phyloP scores from a whole-genome alignment of 768 basidiomycete genomes.

The Clavaria fumosa region DNA sequence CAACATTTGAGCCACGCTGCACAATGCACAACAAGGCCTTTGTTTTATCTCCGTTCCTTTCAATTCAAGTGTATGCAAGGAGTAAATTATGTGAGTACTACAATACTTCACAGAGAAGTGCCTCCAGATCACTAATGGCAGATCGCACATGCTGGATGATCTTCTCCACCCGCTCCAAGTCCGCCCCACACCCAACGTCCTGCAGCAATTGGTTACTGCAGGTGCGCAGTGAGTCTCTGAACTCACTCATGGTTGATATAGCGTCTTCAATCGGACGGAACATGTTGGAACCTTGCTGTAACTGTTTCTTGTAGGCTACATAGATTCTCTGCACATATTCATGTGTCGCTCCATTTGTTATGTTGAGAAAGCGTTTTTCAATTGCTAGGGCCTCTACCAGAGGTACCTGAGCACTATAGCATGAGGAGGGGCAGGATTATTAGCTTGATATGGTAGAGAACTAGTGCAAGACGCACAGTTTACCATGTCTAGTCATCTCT shows the following conservation, averaged over 20 bases:
- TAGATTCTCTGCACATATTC: too few species aligned
- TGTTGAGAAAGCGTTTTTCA: too few species aligned
- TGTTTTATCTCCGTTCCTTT: neutral
- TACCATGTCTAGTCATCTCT: neutral
- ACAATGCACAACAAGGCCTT: neutral
- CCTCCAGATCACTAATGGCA: neutral
- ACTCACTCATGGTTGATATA: too few species aligned
- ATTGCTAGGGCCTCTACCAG: too few species aligned
- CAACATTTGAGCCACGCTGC: neutral
- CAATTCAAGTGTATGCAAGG: neutral
- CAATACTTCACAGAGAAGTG: conserved; percentile 1
- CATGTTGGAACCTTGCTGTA: too few species aligned
- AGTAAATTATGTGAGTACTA: neutral
- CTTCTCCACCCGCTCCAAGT: neutral
- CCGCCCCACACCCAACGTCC: neutral
- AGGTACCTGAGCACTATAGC: too few species aligned
- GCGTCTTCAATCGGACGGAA: too few species aligned
- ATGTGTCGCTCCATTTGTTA: too few species aligned
- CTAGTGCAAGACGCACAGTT: neutral
- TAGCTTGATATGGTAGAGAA: too few species aligned
- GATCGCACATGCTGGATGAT: neutral
- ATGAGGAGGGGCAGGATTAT: too few species aligned
- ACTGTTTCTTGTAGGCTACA: too few species aligned
- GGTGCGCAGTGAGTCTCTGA: too few species aligned
- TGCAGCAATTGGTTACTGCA: neutral